Percentiles rank a stretch among this genome's conserved stretches.
These are phyloP conservation scores for Colletotrichum eremochloae DNA, from an alignment of 2,329 filamentous ascomycete species.

Conservation along the genomic window DNA sequence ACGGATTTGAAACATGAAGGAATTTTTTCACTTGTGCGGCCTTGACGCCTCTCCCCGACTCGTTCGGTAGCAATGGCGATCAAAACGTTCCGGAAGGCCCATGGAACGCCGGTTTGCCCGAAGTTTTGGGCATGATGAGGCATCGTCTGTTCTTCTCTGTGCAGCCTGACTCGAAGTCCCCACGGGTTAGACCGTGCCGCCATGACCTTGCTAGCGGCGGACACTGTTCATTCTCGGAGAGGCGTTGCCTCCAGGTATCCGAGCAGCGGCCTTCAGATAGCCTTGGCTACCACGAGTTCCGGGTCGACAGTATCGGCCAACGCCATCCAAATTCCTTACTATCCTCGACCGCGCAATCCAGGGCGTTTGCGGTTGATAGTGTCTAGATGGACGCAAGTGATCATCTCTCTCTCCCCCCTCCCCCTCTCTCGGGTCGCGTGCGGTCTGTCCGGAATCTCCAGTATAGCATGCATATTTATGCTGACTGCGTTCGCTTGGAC, in stretches of 20 bases:
- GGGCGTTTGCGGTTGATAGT: slow-evolving; percentile 1
- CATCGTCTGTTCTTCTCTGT: slow-evolving; percentile 34
- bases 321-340: neutral
- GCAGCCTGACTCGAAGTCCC: slow-evolving; percentile 25
- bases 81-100: slow-evolving; percentile 39
- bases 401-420: neutral
- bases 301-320: neutral
- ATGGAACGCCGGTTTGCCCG: slow-evolving; percentile 22
- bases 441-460: neutral
- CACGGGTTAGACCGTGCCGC: neutral
- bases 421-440: neutral
- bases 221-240: no score
- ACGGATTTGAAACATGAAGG: slow-evolving; percentile 34
- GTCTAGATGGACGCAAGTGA: neutral
- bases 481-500: neutral
- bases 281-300: neutral
- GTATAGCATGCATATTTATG: neutral
- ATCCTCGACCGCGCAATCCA: neutral
- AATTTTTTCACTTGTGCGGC: slow-evolving; percentile 17
- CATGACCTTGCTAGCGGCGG: no score
- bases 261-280: neutral
- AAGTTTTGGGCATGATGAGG: neutral
- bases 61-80: slow-evolving; percentile 20
- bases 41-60: slow-evolving; percentile 3
- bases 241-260: no score